Evolutionary conservation across 164 flowering plant genomes (phyloP).

Genomic region (Kingdonia uniflora): DNA sequence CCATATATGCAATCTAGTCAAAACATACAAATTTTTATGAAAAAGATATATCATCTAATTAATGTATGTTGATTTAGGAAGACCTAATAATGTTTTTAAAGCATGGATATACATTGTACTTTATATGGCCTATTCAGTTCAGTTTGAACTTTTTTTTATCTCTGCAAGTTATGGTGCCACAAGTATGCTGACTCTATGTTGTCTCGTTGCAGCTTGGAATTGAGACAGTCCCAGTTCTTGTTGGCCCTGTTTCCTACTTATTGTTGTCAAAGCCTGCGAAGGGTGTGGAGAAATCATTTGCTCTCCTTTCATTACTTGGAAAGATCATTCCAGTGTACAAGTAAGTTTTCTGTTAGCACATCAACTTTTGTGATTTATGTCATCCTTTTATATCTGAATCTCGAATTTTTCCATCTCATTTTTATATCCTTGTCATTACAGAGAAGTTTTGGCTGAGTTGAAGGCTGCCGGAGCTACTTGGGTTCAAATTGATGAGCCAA

Average conservation of each 20-base stretch:
- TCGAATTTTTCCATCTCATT: no score
- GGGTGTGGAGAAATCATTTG: constrained; percentile 22
- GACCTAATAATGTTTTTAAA: no score
- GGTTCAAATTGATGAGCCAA: constrained; percentile 24
- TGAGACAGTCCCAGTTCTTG: constrained; percentile 20
- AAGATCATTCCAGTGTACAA: constrained; percentile 19
- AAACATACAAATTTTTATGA: no score
- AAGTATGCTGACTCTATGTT: background rate
- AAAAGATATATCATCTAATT: no score
- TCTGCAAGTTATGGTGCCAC: no score
- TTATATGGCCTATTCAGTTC: no score
- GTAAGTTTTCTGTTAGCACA: constrained; percentile 8
- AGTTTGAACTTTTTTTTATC: no score
- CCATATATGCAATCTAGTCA: no score
- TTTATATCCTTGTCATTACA: no score
- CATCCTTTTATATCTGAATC: no score
- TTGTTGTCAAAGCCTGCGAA: constrained; percentile 21
- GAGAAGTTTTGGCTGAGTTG: constrained; percentile 22
- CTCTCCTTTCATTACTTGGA: constrained; percentile 17
- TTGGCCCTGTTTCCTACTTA: constrained; percentile 22
- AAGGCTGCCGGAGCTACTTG: constrained; percentile 22
- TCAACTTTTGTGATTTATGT: background rate
- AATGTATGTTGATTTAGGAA: no score
- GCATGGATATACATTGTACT: no score
- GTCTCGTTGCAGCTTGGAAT: constrained; percentile 14